Evolutionary conservation across 306 rosid genomes (phyloP).

Genomic region (Boehmeria nivea): DNA sequence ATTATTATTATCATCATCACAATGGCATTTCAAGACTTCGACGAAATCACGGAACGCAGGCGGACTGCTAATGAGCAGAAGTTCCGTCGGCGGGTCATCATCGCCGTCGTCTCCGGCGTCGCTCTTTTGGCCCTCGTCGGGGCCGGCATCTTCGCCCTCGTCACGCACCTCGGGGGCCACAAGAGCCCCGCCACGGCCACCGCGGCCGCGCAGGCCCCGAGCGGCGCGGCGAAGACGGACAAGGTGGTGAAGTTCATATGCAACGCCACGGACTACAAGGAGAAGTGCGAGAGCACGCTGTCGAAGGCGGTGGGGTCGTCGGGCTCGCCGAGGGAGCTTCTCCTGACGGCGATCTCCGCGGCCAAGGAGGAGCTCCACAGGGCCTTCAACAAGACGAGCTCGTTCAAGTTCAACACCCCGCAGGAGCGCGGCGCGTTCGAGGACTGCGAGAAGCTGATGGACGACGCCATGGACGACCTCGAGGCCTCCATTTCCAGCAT

Average conservation of each 20-base stretch:
- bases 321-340: slow-evolving; percentile 46
- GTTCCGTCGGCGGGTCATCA: slow-evolving; percentile 35
- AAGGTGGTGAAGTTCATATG: slow-evolving; percentile 43
- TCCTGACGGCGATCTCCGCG: slow-evolving; percentile 34
- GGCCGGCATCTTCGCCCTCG: slow-evolving; percentile 23
- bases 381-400: slow-evolving; percentile 29
- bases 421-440: slow-evolving; percentile 57
- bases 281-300: slow-evolving; percentile 45
- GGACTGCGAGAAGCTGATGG: slow-evolving; percentile 52
- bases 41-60: slow-evolving; percentile 58
- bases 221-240: not conserved
- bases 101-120: slow-evolving; percentile 30
- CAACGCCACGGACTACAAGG: slow-evolving; percentile 38
- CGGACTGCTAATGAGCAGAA: slow-evolving; percentile 45
- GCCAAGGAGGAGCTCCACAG: slow-evolving; percentile 34
- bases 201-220: not conserved
- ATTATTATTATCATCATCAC: not conserved
- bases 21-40: slow-evolving; percentile 93
- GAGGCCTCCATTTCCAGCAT: slow-evolving; percentile 24
- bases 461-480: slow-evolving; percentile 50
- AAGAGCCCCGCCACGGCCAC: not conserved
- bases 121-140: slow-evolving; percentile 34
- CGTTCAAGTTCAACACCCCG: slow-evolving; percentile 25
- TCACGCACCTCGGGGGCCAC: not conserved
- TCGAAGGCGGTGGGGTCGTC: slow-evolving; percentile 14